Evolutionary conservation across 441 rosid species (phyloP).

Genomic region (Pelargonium citronellum): DNA sequence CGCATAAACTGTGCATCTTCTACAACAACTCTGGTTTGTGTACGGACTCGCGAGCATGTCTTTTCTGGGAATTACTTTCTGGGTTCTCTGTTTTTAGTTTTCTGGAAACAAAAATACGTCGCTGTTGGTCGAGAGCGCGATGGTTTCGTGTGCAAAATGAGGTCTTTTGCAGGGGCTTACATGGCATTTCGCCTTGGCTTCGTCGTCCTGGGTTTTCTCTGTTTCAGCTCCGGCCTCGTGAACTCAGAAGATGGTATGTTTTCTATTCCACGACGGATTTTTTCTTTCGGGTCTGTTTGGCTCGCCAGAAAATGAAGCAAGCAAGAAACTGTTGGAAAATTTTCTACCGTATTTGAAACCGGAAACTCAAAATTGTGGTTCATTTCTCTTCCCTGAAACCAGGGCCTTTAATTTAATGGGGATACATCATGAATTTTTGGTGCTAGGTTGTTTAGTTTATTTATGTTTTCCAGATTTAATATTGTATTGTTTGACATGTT

Average conservation of each 20-base stretch:
- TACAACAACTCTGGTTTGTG: background rate
- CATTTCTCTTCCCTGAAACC: background rate
- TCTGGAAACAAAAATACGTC: too few species aligned
- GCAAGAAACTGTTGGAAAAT: background rate
- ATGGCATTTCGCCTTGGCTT: slow-evolving; percentile 40
- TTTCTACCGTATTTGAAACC: too few species aligned
- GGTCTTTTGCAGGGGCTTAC: slow-evolving; percentile 18
- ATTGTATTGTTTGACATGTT: slow-evolving; percentile 5
- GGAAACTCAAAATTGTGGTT: too few species aligned
- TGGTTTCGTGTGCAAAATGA: background rate
- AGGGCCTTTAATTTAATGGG: background rate
- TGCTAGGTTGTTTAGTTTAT: background rate
- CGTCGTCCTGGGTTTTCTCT: slow-evolving; percentile 39
- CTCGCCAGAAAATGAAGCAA: slow-evolving; percentile 9
- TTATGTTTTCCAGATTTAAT: background rate
- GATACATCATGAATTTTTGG: background rate
- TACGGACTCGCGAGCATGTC: background rate
- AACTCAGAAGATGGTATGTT: slow-evolving; percentile 68
- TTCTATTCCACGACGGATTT: too few species aligned
- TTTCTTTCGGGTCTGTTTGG: slow-evolving; percentile 8
- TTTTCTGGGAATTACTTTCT: background rate
- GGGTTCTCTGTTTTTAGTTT: background rate
- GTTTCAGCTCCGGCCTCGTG: slow-evolving; percentile 36
- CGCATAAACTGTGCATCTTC: background rate
- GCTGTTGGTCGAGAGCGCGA: background rate